A percentile compares a stretch with the other conserved stretches of the same genome.
phyloP scores from a whole-genome alignment of 768 basidiomycete species.

The Nidula microcarpa region DNA sequence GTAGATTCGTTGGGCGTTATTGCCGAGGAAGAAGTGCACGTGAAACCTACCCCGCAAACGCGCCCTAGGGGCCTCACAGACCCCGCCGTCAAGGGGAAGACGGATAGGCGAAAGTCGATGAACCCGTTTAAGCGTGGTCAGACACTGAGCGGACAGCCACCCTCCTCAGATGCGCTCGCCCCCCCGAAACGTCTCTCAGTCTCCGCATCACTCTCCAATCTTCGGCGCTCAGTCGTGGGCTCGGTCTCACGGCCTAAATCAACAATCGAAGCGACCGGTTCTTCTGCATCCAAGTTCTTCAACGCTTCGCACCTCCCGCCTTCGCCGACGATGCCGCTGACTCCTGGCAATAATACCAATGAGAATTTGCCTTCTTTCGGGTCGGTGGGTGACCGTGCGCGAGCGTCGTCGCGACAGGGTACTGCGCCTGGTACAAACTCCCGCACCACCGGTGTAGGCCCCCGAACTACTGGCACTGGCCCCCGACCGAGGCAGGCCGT shows the following conservation, averaged over 20 bases:
- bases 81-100: conserved; percentile 4
- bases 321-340: conserved; percentile 24
- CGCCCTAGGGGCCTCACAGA: conserved; percentile 10
- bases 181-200: conserved; percentile 24
- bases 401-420: too few relatives aligned
- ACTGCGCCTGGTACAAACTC: background rate
- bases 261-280: conserved; percentile 12
- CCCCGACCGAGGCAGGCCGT: conserved; percentile 34
- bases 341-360: conserved; percentile 3
- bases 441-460: background rate
- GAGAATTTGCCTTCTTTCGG: background rate
- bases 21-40: conserved; percentile 7
- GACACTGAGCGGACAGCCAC: conserved; percentile 3
- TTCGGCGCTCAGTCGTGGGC: conserved; percentile 43
- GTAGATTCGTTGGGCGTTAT: conserved; percentile 5
- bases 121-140: conserved; percentile 33
- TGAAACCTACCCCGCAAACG: background rate
- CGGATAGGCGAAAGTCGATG: conserved; percentile 24
- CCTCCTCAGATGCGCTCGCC: conserved; percentile 1
- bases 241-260: conserved; percentile 20
- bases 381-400: background rate
- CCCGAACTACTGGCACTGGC: background rate
- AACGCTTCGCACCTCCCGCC: conserved; percentile 33
- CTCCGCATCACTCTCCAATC: conserved; percentile 35
- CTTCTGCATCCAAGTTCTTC: conserved; percentile 12